These are phyloP conservation scores for Alnus glutinosa DNA, from an alignment of 306 rosid species.

Conservation along the genomic window DNA sequence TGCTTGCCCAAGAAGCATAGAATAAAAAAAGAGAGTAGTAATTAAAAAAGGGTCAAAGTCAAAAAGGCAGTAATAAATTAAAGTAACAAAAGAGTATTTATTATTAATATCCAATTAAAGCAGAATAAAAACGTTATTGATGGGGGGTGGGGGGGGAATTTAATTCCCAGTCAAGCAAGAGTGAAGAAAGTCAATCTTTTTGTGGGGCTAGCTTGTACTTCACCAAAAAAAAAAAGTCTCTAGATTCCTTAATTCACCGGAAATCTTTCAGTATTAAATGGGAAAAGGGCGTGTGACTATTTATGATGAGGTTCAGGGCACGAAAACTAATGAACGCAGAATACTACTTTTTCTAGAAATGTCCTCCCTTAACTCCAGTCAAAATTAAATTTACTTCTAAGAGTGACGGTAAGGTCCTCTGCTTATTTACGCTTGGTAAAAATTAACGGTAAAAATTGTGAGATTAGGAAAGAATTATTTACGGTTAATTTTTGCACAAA, in stretches of 20 bases:
- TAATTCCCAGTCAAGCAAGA: not conserved
- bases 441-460: too few species aligned
- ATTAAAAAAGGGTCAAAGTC: conserved; percentile 10
- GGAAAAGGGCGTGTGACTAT: too few species aligned
- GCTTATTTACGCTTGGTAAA: too few species aligned
- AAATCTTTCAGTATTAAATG: not conserved
- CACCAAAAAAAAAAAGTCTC: conserved; percentile 15
- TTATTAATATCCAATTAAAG: not conserved
- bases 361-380: too few species aligned
- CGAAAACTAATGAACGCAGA: too few species aligned
- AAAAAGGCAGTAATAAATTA: conserved; percentile 22
- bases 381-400: too few species aligned
- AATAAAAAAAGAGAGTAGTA: not conserved
- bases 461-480: too few species aligned
- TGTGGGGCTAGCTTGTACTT: conserved; percentile 30
- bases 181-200: conserved; percentile 42
- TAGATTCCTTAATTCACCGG: conserved; percentile 26
- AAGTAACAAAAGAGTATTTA: not conserved
- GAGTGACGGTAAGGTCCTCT: too few species aligned
- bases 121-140: conserved; percentile 3
- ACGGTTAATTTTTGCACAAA: too few species aligned
- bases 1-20: not conserved
- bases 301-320: too few species aligned
- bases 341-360: too few species aligned
- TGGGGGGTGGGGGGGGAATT: not conserved